A percentile compares a stretch with the other conserved stretches of the same genome.
Conservation (phyloP, 495 filamentous ascomycete genomes). For the Aspergillus steynii region DNA sequence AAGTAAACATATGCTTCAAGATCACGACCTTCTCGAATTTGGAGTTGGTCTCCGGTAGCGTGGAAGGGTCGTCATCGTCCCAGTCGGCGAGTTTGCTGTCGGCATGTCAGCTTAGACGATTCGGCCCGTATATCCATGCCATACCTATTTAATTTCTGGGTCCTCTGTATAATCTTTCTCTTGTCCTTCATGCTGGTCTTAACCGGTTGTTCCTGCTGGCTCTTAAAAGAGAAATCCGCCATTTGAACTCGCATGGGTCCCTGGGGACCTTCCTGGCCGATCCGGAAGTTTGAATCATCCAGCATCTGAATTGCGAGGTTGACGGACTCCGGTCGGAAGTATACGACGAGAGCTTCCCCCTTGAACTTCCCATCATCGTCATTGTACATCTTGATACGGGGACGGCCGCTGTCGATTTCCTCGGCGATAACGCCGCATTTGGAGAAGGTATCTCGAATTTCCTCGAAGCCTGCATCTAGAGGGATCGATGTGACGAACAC, state of each 20-base stretch:
- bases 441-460: slow-evolving; percentile 81
- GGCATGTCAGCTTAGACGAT: not conserved
- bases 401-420: slow-evolving; percentile 80
- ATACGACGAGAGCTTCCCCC: slow-evolving; percentile 90
- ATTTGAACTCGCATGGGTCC: slow-evolving; percentile 77
- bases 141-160: slow-evolving; percentile 76
- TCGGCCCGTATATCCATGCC: slow-evolving; percentile 7
- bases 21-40: slow-evolving; percentile 80
- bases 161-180: slow-evolving; percentile 84
- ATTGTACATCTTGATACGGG: slow-evolving; percentile 90
- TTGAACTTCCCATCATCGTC: slow-evolving; percentile 84
- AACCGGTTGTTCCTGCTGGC: slow-evolving; percentile 55
- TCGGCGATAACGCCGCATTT: slow-evolving; percentile 91
- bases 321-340: slow-evolving; percentile 90
- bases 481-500: slow-evolving; percentile 89
- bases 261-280: slow-evolving; percentile 51
- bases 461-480: slow-evolving; percentile 69
- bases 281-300: slow-evolving; percentile 84
- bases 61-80: slow-evolving; percentile 80
- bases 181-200: slow-evolving; percentile 62
- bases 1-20: slow-evolving; percentile 92
- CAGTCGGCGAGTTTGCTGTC: slow-evolving; percentile 85
- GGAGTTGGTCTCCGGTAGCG: slow-evolving; percentile 54
- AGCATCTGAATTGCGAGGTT: slow-evolving; percentile 85
- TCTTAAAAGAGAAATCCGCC: slow-evolving; percentile 90